Percentiles rank a stretch among this genome's conserved stretches.
Conservation (phyloP, 1,284 basidiomycete species). For the Microbotryum lychnidis-dioicae region DNA sequence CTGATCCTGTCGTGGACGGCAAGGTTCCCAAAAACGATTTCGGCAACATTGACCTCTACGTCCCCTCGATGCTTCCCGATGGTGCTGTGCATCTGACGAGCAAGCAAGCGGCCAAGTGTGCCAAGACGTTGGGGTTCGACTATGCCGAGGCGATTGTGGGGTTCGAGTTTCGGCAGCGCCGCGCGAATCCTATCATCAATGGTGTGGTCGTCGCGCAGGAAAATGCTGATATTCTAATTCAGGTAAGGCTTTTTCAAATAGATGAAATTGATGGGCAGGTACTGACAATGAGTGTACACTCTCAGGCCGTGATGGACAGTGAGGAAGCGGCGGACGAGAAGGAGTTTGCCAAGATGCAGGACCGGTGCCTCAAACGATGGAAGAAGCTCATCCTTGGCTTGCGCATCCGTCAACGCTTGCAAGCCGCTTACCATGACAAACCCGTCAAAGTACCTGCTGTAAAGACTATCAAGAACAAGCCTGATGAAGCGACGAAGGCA, state of each 20-base stretch:
- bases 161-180: constrained; percentile 90
- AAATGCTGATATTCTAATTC: constrained; percentile 64
- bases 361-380: constrained; percentile 82
- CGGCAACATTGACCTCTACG: constrained; percentile 94
- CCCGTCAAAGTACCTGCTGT: background rate
- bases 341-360: constrained; percentile 64
- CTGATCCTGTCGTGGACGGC: constrained; percentile 75
- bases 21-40: constrained; percentile 90
- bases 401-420: constrained; percentile 61
- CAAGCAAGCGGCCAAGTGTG: constrained; percentile 81
- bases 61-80: constrained; percentile 83
- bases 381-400: constrained; percentile 77
- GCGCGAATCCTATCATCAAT: constrained; percentile 72
- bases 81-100: constrained; percentile 82
- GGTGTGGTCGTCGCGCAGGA: constrained; percentile 82
- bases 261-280: background rate
- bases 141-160: constrained; percentile 91
- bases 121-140: constrained; percentile 74
- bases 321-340: constrained; percentile 69
- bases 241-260: constrained; percentile 47
- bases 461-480: background rate
- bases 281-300: background rate
- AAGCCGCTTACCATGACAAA: background rate
- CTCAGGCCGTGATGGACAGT: constrained; percentile 8
- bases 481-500: no score